Base-by-base conservation (phyloP, 352 stramenopile genomes). In the Pythium volutum region DNA sequence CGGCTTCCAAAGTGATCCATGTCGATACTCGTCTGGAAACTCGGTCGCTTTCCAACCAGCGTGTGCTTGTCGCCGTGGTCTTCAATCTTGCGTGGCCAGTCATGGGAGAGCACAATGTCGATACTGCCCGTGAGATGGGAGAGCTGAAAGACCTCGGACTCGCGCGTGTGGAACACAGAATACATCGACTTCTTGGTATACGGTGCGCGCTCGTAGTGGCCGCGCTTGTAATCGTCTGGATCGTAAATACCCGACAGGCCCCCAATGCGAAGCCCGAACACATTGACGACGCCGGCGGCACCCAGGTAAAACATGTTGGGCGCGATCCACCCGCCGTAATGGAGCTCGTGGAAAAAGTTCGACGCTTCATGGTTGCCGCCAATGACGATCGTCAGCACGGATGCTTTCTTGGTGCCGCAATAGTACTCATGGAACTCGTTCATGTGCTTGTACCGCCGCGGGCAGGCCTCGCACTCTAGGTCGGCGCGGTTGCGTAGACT, bases 241-340 rank as follows among this genome's bases (percentile, higher is more conserved):
- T 98, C 98, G 84, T 96, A 99, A 64, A 99, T 99, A 11, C 97
- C 97, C 48, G 94, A 98, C n/a, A 99, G 69, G 5, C 97, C 97
- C 16, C 76, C 96, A 64, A 99, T 99, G 23, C 96, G 81, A 49
- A 99, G 64, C 5, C 93, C 95, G 22, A 86, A 84, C 26, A 97
- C 84, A 36, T 80, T 85, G 33, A 99, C 85, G 25, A 98, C 90
- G 3, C 96, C 97, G 9, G 95, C 92, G 11, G 84, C 84, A 1
- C 97, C 97, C 1, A 99, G 61, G 70, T 98, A 99, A 76, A 99
- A 99, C 52, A 99, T 99, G 62, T 99, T 98, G 11, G 97, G 97
- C 26, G 97, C 97, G 14, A 99, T 92, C 93, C 94, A 99, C 12
- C 97, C 97, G 26, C 97, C 97, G 70, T 99, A 99, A 62, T 97